phyloP scores from a whole-genome alignment of 768 basidiomycete species.

The Psilocybe cubensis region DNA sequence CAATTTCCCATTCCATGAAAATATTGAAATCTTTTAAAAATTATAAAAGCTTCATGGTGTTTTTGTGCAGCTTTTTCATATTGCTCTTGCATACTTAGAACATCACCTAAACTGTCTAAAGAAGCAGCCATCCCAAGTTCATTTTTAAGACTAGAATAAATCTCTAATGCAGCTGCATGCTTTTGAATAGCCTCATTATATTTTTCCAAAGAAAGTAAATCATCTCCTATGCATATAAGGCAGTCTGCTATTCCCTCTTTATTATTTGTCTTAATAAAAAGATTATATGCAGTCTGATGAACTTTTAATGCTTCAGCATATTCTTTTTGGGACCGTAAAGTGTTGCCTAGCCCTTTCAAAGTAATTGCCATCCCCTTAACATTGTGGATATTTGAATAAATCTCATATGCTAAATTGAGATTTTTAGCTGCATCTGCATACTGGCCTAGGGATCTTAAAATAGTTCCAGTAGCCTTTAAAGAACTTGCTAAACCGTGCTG shows the following conservation, averaged over 20 bases:
- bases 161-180: background rate
- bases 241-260: background rate
- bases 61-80: background rate
- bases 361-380: background rate
- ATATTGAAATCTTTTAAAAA: background rate
- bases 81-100: background rate
- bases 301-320: slow-evolving; percentile 2
- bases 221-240: background rate
- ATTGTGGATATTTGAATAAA: background rate
- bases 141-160: background rate
- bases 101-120: background rate
- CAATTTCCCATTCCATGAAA: background rate
- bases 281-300: background rate
- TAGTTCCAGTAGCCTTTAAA: background rate
- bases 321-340: background rate
- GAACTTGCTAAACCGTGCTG: background rate
- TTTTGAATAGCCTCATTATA: slow-evolving; percentile 1
- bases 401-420: background rate
- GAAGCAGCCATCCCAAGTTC: background rate
- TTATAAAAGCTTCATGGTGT: background rate
- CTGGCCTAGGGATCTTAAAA: background rate
- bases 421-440: background rate
- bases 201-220: background rate
- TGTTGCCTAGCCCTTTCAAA: background rate
- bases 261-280: background rate